Base-by-base conservation (phyloP, 176 grass and related monocot genomes). In the Hsuehochloa calcarea region DNA sequence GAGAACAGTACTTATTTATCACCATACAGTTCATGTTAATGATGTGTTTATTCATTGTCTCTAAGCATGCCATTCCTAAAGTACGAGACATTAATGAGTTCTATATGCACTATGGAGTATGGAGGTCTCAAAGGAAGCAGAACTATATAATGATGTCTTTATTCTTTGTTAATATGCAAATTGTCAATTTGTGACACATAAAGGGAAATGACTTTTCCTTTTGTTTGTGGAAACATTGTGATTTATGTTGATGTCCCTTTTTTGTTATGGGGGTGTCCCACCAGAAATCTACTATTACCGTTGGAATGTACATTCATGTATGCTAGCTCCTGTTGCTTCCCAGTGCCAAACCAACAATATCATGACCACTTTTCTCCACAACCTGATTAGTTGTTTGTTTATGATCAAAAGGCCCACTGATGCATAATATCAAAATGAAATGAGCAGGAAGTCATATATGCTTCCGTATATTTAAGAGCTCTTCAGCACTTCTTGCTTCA, bases 391-490 rank as follows among this genome's bases (percentile, higher is more conserved):
- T 5, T 19, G 3, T 10, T 64, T 77, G 14, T 37, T 5, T 70
- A 40, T 43, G 20, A 65, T 26, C 6, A 50, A 17, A 44, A 65
- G n/a, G 20, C 5, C 3, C 44, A 83, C 7, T 63, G 31, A 31
- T 71, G 13, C 9, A 70, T 54, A 75, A 39, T 38, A 79, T 19
- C 25, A 8, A 84, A 72, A 26, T 56, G 20, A 47, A 73, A 61
- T 11, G 27, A 85, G 44, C 23, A 62, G 3, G 8, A 49, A 69
- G 16, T 31, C 15, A 37, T 31, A 3, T 68, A 65, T 20, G 6
- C 4, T 72, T 78, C 29, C 70, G 6, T 55, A 69, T 81, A 76
- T 81, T 79, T 81, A 43, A 37, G 77, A 55, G 43, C 77, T 45
- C 39, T 10, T 54, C 0, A 3, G 25, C 68, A 85, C 20, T 15